Evolutionary conservation across 2,329 filamentous ascomycete species (phyloP).

Genomic region (Phialophora verrucosa): DNA sequence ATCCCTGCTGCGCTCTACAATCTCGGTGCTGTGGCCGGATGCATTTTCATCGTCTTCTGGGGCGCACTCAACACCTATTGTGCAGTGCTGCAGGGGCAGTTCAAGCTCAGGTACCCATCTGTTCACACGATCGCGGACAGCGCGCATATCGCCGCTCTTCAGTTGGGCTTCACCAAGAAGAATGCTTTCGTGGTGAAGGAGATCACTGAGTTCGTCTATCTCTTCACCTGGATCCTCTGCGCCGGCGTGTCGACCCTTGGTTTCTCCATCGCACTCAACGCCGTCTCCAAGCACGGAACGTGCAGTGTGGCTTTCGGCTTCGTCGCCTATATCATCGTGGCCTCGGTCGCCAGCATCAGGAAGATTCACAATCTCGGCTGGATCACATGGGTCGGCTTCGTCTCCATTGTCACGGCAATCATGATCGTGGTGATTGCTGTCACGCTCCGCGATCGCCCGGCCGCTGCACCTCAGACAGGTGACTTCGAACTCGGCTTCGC

Average conservation of each 20-base stretch:
- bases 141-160: constrained; percentile 44
- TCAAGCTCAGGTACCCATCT: constrained; percentile 55
- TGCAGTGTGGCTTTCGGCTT: constrained; percentile 42
- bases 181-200: constrained; percentile 43
- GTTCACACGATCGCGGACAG: constrained; percentile 64
- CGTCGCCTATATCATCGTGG: constrained; percentile 38
- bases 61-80: constrained; percentile 56
- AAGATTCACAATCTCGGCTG: constrained; percentile 49
- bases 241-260: constrained; percentile 49
- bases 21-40: constrained; percentile 55
- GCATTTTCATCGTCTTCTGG: constrained; percentile 57
- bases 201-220: constrained; percentile 50
- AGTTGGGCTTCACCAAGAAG: neutral
- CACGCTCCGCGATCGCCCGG: neutral
- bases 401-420: constrained; percentile 44
- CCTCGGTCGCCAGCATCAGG: constrained; percentile 44
- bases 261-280: constrained; percentile 51
- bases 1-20: constrained; percentile 57
- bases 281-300: constrained; percentile 48
- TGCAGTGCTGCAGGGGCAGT: constrained; percentile 57
- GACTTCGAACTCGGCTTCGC: neutral
- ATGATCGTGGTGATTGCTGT: constrained; percentile 43
- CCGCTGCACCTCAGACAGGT: neutral
- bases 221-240: constrained; percentile 49
- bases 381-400: constrained; percentile 65